Evolutionary conservation across 495 filamentous ascomycete genomes (phyloP), one percentile per base, ranked within the genome.

Genomic region (Aspergillus diversus): DNA sequence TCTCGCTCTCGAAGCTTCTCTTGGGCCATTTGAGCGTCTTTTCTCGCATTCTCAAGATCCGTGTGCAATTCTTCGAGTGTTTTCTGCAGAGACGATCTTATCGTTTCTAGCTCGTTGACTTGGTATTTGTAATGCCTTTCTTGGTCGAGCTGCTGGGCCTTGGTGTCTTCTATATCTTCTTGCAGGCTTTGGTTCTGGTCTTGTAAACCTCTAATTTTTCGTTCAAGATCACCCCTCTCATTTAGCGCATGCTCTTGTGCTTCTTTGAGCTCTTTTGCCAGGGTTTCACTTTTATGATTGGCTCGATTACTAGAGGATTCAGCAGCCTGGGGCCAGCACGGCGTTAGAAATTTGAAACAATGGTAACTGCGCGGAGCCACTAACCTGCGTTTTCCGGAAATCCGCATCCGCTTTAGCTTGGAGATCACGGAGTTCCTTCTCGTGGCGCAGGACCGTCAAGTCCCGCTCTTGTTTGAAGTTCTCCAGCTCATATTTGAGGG

Each of bases 401-500:
- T 97, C 92, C 7, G 91, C 88, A 65, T 97, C 93, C 13, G 88
- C 87, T 64, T 87, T 90, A 33, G 85, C 75, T 67, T 90, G 87
- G 5, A 87, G 77, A 21, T 93, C 90, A 48, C 92, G 83, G 21
- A 96, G 71, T 66, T 97, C 93, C 66, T 92, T 90, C 59, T 96
- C 91, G 68, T 92, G 88, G 57, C 89, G 86, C 11, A 97, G 75
- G 4, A 81, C 83, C 55, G 87, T 76, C 52, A 97, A 78, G 46
- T 96, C 93, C 64, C 91, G 87, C 71, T 97, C 95, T 58, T 97
- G 92, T 64, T 92, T 93, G 63, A 92, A 79, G 11, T 84, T 80
- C 69, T 94, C 82, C 37, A 92, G 69, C 65, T 92, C 90, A 76
- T 90, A 92, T 57, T 82, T 84, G 39, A 90, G 73, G 5, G 87